Conservation (phyloP, 345 rosid genomes). For the Aquilaria sinensis region DNA sequence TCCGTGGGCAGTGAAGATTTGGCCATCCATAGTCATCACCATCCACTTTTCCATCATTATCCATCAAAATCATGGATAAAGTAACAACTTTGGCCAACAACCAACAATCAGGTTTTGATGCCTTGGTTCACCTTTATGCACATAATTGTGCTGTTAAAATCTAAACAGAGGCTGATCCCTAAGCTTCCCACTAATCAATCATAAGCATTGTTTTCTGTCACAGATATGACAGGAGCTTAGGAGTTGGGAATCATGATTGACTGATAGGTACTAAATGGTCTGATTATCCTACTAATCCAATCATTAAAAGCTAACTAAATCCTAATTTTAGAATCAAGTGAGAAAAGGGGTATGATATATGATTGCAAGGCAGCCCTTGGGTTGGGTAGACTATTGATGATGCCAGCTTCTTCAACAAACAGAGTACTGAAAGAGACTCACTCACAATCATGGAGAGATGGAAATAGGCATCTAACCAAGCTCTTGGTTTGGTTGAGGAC, state of each 20-base stretch:
- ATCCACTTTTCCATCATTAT: slow-evolving; percentile 20
- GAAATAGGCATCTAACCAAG: slow-evolving; percentile 38
- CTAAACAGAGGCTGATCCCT: background rate
- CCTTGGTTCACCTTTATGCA: slow-evolving; percentile 1
- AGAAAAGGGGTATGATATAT: slow-evolving; percentile 10
- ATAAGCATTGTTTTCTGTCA: background rate
- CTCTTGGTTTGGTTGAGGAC: slow-evolving; percentile 31
- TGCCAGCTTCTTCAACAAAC: slow-evolving; percentile 34
- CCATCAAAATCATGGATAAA: slow-evolving; percentile 29
- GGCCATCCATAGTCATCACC: slow-evolving; percentile 13
- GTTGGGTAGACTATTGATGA: slow-evolving; percentile 32
- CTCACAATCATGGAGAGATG: slow-evolving; percentile 46
- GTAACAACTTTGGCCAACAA: slow-evolving; percentile 7
- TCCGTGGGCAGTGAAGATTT: slow-evolving; percentile 17
- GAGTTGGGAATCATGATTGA: background rate
- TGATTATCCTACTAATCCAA: slow-evolving; percentile 4
- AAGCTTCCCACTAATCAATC: slow-evolving; percentile 2
- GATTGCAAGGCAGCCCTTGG: slow-evolving; percentile 21
- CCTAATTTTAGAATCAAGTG: background rate
- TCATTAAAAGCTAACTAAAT: slow-evolving; percentile 7
- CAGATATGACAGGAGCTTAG: slow-evolving; percentile 4
- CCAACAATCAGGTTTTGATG: background rate
- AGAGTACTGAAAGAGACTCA: slow-evolving; percentile 38
- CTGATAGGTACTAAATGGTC: no score
- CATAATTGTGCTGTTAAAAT: slow-evolving; percentile 4